Evolutionary conservation across 192 early-diverging fungal genomes (phyloP), one percentile per base, ranked within the genome.

Genomic region (Dispira simplex): DNA sequence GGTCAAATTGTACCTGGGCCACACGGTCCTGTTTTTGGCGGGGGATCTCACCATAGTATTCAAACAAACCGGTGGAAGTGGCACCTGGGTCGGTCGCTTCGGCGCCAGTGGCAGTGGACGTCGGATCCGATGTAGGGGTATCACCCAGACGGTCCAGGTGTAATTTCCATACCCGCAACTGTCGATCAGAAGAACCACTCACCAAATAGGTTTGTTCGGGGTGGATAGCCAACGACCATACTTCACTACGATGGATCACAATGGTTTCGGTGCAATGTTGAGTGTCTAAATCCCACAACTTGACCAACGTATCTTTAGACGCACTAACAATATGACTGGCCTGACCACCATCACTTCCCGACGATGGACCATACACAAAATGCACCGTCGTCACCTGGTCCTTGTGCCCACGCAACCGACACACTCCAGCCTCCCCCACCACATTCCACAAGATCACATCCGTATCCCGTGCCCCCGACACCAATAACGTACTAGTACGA

Each of bases 401-500:
- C 70, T 95, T 97, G 74, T 98, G 95, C 14, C 95, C 95, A 28
- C 85, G 84, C 65, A 98, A 77, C 64, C 93, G 76, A 58, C 80
- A 90, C 66, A 96, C 75, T 14, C 95, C 95, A 47, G 81, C 76
- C 68, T 97, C 95, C 26, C 86, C 86, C 27, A 96, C 83, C 8
- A 95, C 78, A 67, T 98, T 94, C 95, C 95, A 98, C 26, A 98
- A 66, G 66, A 98, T 87, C 32, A 98, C 65, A 72, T 98, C 92
- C 8, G 93, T 98, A 67, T 98, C 95, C 60, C 72, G 82, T 20
- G 92, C 87, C 20, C 94, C 95, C 5, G 94, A 97, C 0, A 85
- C 93, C 23, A 98, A 80, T 13, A 86, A 76, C 18, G 87, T 82
- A 23, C 93, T 93, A 46, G 77, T 73, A 16, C 73, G 67, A 54